Percentiles rank a stretch among this genome's conserved stretches.
These are phyloP conservation scores for Hippophae gyantsensis DNA, from an alignment of 306 rosid species.

Conservation along the genomic window DNA sequence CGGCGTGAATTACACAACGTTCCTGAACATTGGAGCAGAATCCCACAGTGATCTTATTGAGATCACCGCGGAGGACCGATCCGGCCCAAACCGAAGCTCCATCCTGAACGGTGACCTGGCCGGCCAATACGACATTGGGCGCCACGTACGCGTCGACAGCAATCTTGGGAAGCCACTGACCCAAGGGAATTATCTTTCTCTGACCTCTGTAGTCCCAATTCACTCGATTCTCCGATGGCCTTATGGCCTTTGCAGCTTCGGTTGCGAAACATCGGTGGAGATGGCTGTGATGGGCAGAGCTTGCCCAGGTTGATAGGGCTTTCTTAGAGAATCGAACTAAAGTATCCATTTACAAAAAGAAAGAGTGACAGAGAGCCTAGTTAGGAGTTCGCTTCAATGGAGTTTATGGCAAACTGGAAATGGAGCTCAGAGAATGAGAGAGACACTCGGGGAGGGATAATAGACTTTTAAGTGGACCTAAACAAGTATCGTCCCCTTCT, in stretches of 20 bases:
- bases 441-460: background rate
- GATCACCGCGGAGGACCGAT: slow-evolving; percentile 91
- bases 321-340: slow-evolving; percentile 66
- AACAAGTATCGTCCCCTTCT: background rate
- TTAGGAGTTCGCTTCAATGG: slow-evolving; percentile 7
- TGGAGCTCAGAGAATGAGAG: slow-evolving; percentile 1
- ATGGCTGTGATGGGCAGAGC: slow-evolving; percentile 18
- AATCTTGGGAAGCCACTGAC: slow-evolving; percentile 87
- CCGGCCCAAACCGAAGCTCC: slow-evolving; percentile 98
- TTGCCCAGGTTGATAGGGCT: slow-evolving; percentile 35
- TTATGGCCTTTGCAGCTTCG: slow-evolving; percentile 37
- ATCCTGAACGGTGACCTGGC: slow-evolving; percentile 85
- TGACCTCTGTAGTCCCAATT: slow-evolving; percentile 99
- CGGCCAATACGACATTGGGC: slow-evolving; percentile 91
- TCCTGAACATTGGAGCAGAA: slow-evolving; percentile 94
- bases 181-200: slow-evolving; percentile 77
- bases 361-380: slow-evolving; percentile 10
- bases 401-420: slow-evolving; percentile 9
- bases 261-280: slow-evolving; percentile 42
- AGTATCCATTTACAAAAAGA: slow-evolving; percentile 40
- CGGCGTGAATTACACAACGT: slow-evolving; percentile 82
- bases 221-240: slow-evolving; percentile 70
- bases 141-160: slow-evolving; percentile 99
- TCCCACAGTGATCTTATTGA: slow-evolving; percentile 85
- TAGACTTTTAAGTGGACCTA: slow-evolving; percentile 3